These are phyloP conservation scores for Puccinia coronata DNA, from an alignment of 1,284 basidiomycete genomes.

Conservation along the genomic window DNA sequence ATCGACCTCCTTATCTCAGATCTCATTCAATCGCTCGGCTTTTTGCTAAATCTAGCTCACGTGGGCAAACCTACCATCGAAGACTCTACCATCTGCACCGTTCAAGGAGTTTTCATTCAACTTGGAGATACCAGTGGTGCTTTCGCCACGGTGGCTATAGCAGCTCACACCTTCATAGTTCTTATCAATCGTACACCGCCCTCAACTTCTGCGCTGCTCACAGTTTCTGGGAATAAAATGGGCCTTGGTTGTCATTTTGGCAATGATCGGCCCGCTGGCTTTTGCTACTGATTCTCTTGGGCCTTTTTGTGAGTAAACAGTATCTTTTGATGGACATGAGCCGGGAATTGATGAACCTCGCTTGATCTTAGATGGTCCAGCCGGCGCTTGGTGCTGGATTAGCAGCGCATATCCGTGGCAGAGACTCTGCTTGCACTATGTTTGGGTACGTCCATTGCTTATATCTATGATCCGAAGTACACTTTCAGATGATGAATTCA, in stretches of 20 bases:
- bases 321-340: background rate
- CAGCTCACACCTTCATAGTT: conserved; percentile 47
- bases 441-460: conserved; percentile 26
- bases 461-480: background rate
- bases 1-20: conserved; percentile 41
- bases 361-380: conserved; percentile 33
- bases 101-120: conserved; percentile 48
- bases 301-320: conserved; percentile 43
- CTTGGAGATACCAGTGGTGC: conserved; percentile 44
- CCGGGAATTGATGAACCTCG: background rate
- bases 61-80: conserved; percentile 2
- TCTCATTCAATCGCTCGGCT: conserved; percentile 38
- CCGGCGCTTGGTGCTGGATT: conserved; percentile 49
- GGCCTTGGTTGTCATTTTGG: conserved; percentile 21
- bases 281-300: conserved; percentile 26
- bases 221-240: conserved; percentile 33
- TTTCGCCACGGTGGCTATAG: conserved; percentile 37
- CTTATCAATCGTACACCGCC: conserved; percentile 37
- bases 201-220: conserved; percentile 25
- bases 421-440: conserved; percentile 41
- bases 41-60: conserved; percentile 44
- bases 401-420: conserved; percentile 28
- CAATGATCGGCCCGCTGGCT: conserved; percentile 37
- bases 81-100: conserved; percentile 31
- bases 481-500: background rate